phyloP scores from a whole-genome alignment of 306 rosid species.

The Rosa persica region DNA sequence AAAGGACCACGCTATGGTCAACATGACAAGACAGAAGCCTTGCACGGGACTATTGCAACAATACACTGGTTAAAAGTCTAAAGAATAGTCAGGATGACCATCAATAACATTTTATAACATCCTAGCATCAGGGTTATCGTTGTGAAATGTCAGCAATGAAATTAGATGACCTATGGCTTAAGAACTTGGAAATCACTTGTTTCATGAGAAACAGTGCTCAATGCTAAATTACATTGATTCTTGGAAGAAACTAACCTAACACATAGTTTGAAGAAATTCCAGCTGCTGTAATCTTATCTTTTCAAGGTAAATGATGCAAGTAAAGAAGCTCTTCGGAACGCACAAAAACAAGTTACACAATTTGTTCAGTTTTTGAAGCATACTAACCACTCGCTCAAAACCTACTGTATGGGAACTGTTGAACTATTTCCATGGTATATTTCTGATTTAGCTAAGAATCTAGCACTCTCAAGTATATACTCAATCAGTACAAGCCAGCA shows the following conservation, averaged over 20 bases:
- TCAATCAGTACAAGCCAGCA: neutral
- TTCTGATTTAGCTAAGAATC: neutral
- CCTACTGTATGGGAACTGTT: neutral
- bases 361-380: neutral
- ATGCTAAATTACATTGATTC: neutral
- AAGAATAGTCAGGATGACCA: neutral
- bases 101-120: neutral
- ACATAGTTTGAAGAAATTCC: neutral
- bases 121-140: neutral
- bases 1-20: neutral
- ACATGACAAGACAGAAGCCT: neutral
- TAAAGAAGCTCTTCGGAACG: neutral
- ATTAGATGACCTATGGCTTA: too few species aligned
- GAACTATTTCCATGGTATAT: neutral
- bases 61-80: neutral
- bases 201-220: neutral
- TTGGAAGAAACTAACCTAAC: neutral
- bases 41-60: neutral
- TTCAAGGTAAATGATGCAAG: neutral
- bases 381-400: neutral
- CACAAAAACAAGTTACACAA: neutral
- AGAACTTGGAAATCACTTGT: neutral
- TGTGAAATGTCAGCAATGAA: neutral
- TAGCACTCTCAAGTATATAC: neutral
- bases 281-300: neutral